These are phyloP conservation scores for carrot (Daucus carota) DNA, from an alignment of 129 eudicot species.

Conservation along the genomic window DH1_v3.0 NC_030381.2:20243501-20244000, in stretches of 20 bases:
- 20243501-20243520: neutral
- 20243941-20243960: neutral
- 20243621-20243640: neutral
- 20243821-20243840: constrained; percentile 79
- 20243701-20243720: neutral
- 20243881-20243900: neutral
- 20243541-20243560: neutral
- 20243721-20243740: neutral
- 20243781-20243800: constrained; percentile 89
- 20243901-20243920: too few relatives aligned
- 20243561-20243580: neutral
- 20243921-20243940: neutral
- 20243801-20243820: constrained; percentile 67
- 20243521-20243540: neutral
- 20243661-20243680: neutral
- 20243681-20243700: neutral
- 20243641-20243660: neutral
- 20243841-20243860: constrained; percentile 69
- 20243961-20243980: neutral
- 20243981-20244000: neutral
- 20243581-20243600: neutral
- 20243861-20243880: constrained; percentile 65
- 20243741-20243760: neutral
- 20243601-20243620: neutral
- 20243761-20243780: neutral